A percentile compares a stretch with the other conserved stretches of the same genome.
phyloP scores from a whole-genome alignment of 2,329 filamentous ascomycete genomes.

The Nothophaeocryptopus gaeumannii region DNA sequence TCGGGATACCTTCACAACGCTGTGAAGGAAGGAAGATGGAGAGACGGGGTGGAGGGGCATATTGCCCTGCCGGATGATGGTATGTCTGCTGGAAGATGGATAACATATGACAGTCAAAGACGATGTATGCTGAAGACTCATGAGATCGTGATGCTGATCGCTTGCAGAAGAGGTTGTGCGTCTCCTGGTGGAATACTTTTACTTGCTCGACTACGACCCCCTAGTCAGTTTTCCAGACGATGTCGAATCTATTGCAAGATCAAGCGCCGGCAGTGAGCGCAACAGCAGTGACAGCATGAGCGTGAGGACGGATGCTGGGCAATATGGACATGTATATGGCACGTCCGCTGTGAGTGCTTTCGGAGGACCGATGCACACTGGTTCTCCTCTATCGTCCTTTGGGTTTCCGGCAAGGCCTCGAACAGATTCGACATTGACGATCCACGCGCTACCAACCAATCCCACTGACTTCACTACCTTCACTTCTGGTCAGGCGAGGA shows the following conservation, averaged over 20 bases:
- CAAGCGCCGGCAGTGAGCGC: neutral
- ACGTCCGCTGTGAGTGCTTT: conserved; percentile 27
- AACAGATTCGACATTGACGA: conserved; percentile 22
- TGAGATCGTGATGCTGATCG: too few species aligned
- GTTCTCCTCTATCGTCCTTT: conserved; percentile 9
- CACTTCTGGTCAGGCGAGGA: conserved; percentile 3
- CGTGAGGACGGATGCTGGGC: conserved; percentile 21
- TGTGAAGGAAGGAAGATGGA: conserved; percentile 21
- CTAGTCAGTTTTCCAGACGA: conserved; percentile 8
- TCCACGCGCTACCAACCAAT: conserved; percentile 22
- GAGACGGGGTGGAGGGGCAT: conserved; percentile 23
- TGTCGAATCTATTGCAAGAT: conserved; percentile 3
- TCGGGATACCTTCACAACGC: conserved; percentile 21
- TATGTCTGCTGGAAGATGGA: too few species aligned
- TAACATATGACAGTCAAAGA: too few species aligned
- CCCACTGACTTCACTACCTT: conserved; percentile 13
- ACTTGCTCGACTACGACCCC: conserved; percentile 28
- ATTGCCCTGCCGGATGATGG: conserved; percentile 23
- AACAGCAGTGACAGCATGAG: conserved; percentile 22
- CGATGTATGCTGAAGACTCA: too few species aligned
- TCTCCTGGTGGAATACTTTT: conserved; percentile 29
- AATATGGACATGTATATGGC: conserved; percentile 27
- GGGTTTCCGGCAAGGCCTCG: conserved; percentile 10
- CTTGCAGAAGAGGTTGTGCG: conserved; percentile 21
- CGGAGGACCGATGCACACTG: conserved; percentile 19